phyloP scores from a whole-genome alignment of 2,329 filamentous ascomycete genomes.

The Verticillium nonalfalfae region DNA sequence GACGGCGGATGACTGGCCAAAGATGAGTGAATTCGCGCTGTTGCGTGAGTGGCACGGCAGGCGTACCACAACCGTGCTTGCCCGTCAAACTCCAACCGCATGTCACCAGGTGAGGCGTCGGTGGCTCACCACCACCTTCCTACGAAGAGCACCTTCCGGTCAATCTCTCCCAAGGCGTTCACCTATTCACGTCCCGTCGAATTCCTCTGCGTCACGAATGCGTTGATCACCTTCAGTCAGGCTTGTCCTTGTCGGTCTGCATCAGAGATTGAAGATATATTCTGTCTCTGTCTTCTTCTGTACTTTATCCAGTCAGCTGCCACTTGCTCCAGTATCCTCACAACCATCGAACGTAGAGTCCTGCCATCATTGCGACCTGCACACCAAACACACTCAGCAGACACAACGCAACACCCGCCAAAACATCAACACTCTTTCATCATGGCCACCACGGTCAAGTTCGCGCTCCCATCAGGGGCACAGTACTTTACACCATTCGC shows the following conservation, averaged over 20 bases:
- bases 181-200: background rate
- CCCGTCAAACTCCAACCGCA: background rate
- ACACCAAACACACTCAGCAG: background rate
- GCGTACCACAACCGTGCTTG: background rate
- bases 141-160: background rate
- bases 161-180: background rate
- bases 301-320: background rate
- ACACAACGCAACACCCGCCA: background rate
- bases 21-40: background rate
- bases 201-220: background rate
- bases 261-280: background rate
- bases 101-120: background rate
- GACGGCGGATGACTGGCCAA: background rate
- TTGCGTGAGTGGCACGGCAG: background rate
- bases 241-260: background rate
- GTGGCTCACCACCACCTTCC: background rate
- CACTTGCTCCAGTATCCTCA: background rate
- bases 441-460: slow-evolving; percentile 16
- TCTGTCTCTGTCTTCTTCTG: background rate
- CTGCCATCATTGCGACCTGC: background rate
- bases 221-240: background rate
- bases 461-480: slow-evolving; percentile 21
- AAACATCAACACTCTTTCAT: background rate
- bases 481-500: slow-evolving; percentile 23
- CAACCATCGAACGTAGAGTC: background rate